Evolutionary conservation across 371 early-diverging fungal genomes (phyloP), one percentile per base, ranked within the genome.

Genomic region (Mortierella sp.): DNA sequence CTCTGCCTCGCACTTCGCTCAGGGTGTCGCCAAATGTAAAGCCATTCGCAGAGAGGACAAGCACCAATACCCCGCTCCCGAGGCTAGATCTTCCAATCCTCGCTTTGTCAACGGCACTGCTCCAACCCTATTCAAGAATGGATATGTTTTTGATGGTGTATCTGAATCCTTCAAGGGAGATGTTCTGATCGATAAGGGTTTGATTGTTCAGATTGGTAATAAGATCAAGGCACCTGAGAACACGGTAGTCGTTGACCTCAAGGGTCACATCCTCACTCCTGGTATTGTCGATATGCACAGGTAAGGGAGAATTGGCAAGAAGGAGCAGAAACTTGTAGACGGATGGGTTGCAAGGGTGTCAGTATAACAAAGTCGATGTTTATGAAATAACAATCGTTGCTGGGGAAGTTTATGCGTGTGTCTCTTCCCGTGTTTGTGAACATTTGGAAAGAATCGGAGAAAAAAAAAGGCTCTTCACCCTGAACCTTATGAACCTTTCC

Each of bases 241-340:
- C 12, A 81, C 83, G 19, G 76, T 70, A 5, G 76, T 84, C n/a
- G 84, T 94, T 23, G 90, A 95, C 64, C 90, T 90, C 58, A 86
- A 84, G 42, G 92, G 91, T 10, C 89, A 91, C 45, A 87, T 88
- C 31, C 85, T 95, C 19, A 93, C 94, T 8, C 96, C 96, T 12
- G 95, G 96, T 56, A 84, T 95, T 29, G 89, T 95, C 2, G 96
- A 94, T 76, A 91, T 91, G 93, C 93, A 95, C 82, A 88, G 88
- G 91, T 91, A 85, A 70, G 43, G 26, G 37, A n/a, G n/a, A n/a
- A n/a, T n/a, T n/a, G n/a, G n/a, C n/a, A n/a, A n/a, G n/a, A n/a
- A n/a, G n/a, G 13, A 40, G 0, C 23, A 51, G 19, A 23, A 31
- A 51, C 53, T 5, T 26, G 22, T 51, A 7, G 28, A n/a, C 22